Evolutionary conservation across 2,329 filamentous ascomycete genomes (phyloP), one percentile per base, ranked within the genome.

Genomic region (Clonostachys chloroleuca): DNA sequence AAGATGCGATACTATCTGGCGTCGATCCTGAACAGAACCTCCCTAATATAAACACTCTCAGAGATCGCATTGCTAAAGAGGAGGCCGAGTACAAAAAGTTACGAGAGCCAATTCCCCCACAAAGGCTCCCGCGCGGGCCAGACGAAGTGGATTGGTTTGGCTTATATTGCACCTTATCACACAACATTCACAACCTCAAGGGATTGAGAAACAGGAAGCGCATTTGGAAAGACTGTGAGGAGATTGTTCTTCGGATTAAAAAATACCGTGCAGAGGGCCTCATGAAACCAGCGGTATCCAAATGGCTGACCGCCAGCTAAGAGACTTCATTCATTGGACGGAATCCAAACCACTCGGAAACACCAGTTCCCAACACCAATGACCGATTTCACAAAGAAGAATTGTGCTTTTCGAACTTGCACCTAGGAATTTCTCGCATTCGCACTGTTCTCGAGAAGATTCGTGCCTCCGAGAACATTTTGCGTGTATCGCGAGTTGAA

Each of bases 401-500:
- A 10, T 30, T 9, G 4, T 30, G 3, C 2, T 30, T 30, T 10
- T 30, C 8, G 3, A 9, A 30, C 5, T 10, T 30, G 3, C 3
- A 10, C 8, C 24, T 42, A 24, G 13, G 40, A 17, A 20, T 42
- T 20, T 16, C 24, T 16, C 1, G 20, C 40, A 20, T 42, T 36
- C 42, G 45, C 34, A 14, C 48, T 52, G 39, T 53, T 50, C 47
- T 58, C 48, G 24, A 75, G 51, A 40, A 78, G 58, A 54, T 79
- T 78, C 12, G 58, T 54, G 41, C 59, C 40, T 7, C 72, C 73
- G 12, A 71, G 67, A 9, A 53, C 42, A 55, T 75, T 75, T 63
- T 80, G 77, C 5, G 70, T 71, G 57, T 72, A 74, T 5, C 77
- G 63, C 2, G 70, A 59, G 62, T 81, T 81, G 65, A 76, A 80